These are phyloP conservation scores for Thalassiosira sp. DNA, from an alignment of 352 stramenopile genomes.

Conservation along the genomic window DNA sequence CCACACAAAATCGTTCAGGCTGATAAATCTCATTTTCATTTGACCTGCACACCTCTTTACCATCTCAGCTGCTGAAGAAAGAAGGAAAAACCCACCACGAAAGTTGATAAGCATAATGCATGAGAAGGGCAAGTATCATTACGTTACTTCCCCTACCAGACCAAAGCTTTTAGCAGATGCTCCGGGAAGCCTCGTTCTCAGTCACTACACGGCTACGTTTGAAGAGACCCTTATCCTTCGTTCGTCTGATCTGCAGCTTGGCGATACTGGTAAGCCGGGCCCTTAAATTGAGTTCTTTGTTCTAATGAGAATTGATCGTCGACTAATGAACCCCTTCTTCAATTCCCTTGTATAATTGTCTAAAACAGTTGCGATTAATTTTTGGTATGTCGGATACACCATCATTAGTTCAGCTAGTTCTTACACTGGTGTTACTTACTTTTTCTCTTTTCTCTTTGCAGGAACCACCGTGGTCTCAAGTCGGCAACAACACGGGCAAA, in stretches of 20 bases:
- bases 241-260: slow-evolving; percentile 56
- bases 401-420: background rate
- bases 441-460: slow-evolving; percentile 13
- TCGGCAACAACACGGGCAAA: slow-evolving; percentile 21
- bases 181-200: slow-evolving; percentile 17
- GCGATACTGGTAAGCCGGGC: slow-evolving; percentile 38
- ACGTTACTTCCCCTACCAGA: slow-evolving; percentile 35
- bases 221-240: slow-evolving; percentile 57
- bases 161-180: slow-evolving; percentile 53
- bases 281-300: slow-evolving; percentile 1
- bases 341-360: background rate
- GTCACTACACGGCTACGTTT: slow-evolving; percentile 51
- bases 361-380: background rate
- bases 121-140: slow-evolving; percentile 46
- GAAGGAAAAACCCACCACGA: slow-evolving; percentile 52
- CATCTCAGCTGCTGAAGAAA: slow-evolving; percentile 49
- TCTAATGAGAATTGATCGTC: too few relatives aligned
- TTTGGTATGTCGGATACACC: background rate
- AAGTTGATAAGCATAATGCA: slow-evolving; percentile 54
- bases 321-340: background rate
- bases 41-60: background rate
- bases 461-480: slow-evolving; percentile 30
- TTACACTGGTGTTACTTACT: background rate
- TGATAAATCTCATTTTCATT: background rate
- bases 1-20: background rate